Base-by-base conservation (phyloP, 2,329 filamentous ascomycete genomes). In the Fusarium siculi region DNA sequence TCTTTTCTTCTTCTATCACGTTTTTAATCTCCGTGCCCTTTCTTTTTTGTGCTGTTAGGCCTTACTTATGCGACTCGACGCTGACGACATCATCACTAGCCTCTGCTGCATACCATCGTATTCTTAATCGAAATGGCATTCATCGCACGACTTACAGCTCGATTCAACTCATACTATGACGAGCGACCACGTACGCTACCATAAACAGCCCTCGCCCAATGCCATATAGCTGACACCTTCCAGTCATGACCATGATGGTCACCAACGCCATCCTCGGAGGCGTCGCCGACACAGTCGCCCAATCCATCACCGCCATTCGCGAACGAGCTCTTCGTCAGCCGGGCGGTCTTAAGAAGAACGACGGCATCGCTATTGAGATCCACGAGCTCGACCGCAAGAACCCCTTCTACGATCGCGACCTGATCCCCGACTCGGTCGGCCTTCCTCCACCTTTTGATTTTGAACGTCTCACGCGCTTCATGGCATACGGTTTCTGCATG, bases 201-300 rank as follows among this genome's bases (percentile, higher is more conserved):
- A 10, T 37, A 6, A 43, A 32, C 30, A 14, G 16, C 10, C 15
- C 32, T 23, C 34, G 19, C 39, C 4, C 32, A 11, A 50, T 28
- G 37, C 7, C 14, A 54, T 54, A 10, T 16, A 44, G 5, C 64
- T 74, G 28, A 73, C 54, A 32, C 43, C 66, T 42, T 57, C 66
- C 80, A 93, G 93, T 99, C 46, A 90, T 99, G 79, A 99, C 96
- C 71, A 99, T 97, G 84, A 99, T 99, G 96, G 94, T 98, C 80
- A 97, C 96, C 81, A 99, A 99, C 85, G 93, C 96, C 75, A 92
- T 98, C 63, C 91, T 99, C 66, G 95, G 94, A 84, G 96, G 96
- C 77, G 92, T 99, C 76, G 96, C 96, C 82, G 96, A 99, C 83
- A 98, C 96, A 39, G 94, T 97, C 53, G 96, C 96, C 66, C 96